phyloP scores from a whole-genome alignment of 148 eudicot genomes.

The Cornus kousa region DNA sequence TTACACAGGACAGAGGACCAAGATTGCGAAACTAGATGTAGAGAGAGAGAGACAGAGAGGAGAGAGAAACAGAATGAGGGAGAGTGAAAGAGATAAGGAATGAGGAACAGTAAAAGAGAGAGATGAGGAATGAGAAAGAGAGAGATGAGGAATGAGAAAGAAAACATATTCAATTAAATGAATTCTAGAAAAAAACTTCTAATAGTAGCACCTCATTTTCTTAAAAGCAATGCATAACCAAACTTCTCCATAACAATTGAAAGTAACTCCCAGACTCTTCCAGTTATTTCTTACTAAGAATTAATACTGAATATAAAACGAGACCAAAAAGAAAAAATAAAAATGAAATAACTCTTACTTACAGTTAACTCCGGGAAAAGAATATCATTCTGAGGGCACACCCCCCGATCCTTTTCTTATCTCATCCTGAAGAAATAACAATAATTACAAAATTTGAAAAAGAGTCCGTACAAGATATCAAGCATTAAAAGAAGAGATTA shows the following conservation, averaged over 20 bases:
- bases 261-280: background rate
- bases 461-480: background rate
- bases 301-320: too few relatives aligned
- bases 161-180: too few relatives aligned
- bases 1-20: too few relatives aligned
- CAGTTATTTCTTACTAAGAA: background rate
- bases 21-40: too few relatives aligned
- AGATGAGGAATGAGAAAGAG: too few relatives aligned
- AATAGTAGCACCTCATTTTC: background rate
- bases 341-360: slow-evolving; percentile 24
- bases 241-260: background rate
- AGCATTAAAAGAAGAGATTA: background rate
- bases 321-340: background rate
- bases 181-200: background rate
- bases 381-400: slow-evolving; percentile 95
- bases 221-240: background rate
- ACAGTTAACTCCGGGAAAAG: slow-evolving; percentile 90
- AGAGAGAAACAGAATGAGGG: too few relatives aligned
- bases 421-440: slow-evolving; percentile 56
- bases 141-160: too few relatives aligned
- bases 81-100: too few relatives aligned
- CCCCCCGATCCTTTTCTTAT: slow-evolving; percentile 94
- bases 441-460: slow-evolving; percentile 4
- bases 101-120: too few relatives aligned
- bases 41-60: too few relatives aligned